Percentiles rank a stretch among this genome's conserved stretches.
These are phyloP conservation scores for Suhomyces maxii DNA, from an alignment of 1,139 yeast genomes.

Conservation along the genomic window DNA sequence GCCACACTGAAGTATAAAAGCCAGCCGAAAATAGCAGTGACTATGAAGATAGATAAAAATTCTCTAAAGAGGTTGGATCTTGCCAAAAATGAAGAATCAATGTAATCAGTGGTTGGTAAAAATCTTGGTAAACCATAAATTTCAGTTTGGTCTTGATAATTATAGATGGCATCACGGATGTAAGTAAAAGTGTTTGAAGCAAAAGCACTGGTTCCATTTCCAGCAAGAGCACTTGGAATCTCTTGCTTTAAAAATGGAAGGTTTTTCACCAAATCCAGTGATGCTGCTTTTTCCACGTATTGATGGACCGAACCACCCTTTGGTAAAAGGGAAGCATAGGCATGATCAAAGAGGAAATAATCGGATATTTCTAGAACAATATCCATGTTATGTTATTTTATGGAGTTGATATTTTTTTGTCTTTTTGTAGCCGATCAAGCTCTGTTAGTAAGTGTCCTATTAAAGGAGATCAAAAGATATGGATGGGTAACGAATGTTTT, in stretches of 20 bases:
- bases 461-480: neutral
- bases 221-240: constrained; percentile 1
- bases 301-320: constrained; percentile 28
- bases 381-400: constrained; percentile 60
- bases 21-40: constrained; percentile 85
- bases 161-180: constrained; percentile 20
- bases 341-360: constrained; percentile 66
- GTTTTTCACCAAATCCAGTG: constrained; percentile 7
- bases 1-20: constrained; percentile 76
- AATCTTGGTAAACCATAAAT: constrained; percentile 42
- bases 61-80: constrained; percentile 78
- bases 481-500: neutral
- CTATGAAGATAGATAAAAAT: constrained; percentile 59
- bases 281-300: constrained; percentile 12
- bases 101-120: constrained; percentile 49
- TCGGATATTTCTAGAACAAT: constrained; percentile 79
- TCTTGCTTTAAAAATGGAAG: constrained; percentile 1
- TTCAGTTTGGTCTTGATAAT: constrained; percentile 35
- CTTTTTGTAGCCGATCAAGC: neutral
- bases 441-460: neutral
- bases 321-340: constrained; percentile 57
- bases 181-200: constrained; percentile 20
- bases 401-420: no score
- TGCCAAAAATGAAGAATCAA: constrained; percentile 62
- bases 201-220: constrained; percentile 13